Conservation (phyloP, 2,329 filamentous ascomycete genomes). For the Colletotrichum sp. region DNA sequence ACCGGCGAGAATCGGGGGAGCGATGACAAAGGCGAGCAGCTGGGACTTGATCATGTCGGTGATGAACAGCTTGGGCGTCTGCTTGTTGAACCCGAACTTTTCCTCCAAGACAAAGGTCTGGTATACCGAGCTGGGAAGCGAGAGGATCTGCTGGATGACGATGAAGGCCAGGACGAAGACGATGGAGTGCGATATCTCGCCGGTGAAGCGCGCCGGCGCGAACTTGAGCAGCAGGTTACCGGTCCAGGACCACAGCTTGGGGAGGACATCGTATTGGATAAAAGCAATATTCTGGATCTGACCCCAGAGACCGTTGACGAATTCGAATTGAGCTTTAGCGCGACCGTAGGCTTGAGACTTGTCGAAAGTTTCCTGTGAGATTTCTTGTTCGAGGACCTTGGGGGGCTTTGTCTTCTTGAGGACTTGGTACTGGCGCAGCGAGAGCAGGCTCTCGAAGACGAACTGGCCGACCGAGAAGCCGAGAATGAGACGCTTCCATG, state of each 20-base stretch:
- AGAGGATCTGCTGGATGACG: slow-evolving; percentile 78
- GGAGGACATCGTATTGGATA: slow-evolving; percentile 89
- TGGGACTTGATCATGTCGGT: slow-evolving; percentile 93
- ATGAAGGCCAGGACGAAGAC: slow-evolving; percentile 90
- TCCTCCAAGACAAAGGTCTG: slow-evolving; percentile 96
- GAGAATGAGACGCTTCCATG: slow-evolving; percentile 96
- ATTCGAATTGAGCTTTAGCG: slow-evolving; percentile 90
- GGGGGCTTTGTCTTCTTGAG: slow-evolving; percentile 81
- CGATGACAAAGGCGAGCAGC: slow-evolving; percentile 78
- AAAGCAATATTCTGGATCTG: slow-evolving; percentile 89
- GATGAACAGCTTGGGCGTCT: slow-evolving; percentile 86
- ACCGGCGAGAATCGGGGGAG: slow-evolving; percentile 86
- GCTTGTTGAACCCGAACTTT: slow-evolving; percentile 98
- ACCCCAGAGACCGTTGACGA: slow-evolving; percentile 80
- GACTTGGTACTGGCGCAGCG: slow-evolving; percentile 87
- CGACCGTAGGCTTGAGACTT: slow-evolving; percentile 96
- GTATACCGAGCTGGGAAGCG: slow-evolving; percentile 85
- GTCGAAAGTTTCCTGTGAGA: slow-evolving; percentile 89
- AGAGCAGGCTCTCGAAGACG: slow-evolving; percentile 87
- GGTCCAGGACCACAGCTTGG: slow-evolving; percentile 86
- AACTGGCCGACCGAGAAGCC: slow-evolving; percentile 94
- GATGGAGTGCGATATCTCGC: slow-evolving; percentile 93
- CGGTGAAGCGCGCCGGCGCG: slow-evolving; percentile 79
- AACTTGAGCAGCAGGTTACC: slow-evolving; percentile 77
- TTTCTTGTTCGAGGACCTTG: slow-evolving; percentile 85